Evolutionary conservation across 371 early-diverging fungal genomes (phyloP), one percentile per base, ranked within the genome.

Genomic region (Rhizopus microsporus): DNA sequence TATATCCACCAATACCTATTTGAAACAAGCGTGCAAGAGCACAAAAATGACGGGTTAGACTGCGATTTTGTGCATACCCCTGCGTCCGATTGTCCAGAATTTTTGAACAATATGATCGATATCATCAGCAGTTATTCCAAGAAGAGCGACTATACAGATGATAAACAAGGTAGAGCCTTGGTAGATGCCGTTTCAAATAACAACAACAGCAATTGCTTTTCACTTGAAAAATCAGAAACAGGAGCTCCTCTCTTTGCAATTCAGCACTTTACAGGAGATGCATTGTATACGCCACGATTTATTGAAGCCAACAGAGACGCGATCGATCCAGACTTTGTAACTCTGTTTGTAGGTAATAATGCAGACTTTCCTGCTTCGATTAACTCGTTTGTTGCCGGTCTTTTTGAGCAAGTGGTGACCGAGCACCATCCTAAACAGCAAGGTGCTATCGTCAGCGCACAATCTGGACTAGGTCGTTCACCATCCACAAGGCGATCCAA

Each of bases 271-370:
- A 72, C 83, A 7, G 83, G 81, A 15, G 73, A 79, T 53, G 85
- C 89, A n/a, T 74, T 68, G 5, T 96, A 96, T 71, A 78, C 78
- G n/a, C 74, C 83, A 35, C 80, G 82, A 7, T 91, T 95, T 62
- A 51, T 85, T 58, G 83, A 85, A 44, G 63, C 64, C 61, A 87
- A 92, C 68, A 58, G 75, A 43, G 87, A 87, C 44, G 62, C 77
- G 30, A 66, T 92, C 43, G 77, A 83, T 42, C 78, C 91, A 5
- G 94, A 95, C 67, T 91, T 93, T 67, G 81, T 93, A 10, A 64
- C 86, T 16, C 62, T 93, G 23, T 88, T 93, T 67, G 71, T 81
- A 23, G 88, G 64, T 5, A 59, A 43, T 54, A 23, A 51, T 51
- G 5, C 51, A 39, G 50, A 61, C 43, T 40, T 52, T 38, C 31